A percentile compares a stretch with the other conserved stretches of the same genome.
Conservation (phyloP, 2,329 filamentous ascomycete species). For the Apiospora sp. region DNA sequence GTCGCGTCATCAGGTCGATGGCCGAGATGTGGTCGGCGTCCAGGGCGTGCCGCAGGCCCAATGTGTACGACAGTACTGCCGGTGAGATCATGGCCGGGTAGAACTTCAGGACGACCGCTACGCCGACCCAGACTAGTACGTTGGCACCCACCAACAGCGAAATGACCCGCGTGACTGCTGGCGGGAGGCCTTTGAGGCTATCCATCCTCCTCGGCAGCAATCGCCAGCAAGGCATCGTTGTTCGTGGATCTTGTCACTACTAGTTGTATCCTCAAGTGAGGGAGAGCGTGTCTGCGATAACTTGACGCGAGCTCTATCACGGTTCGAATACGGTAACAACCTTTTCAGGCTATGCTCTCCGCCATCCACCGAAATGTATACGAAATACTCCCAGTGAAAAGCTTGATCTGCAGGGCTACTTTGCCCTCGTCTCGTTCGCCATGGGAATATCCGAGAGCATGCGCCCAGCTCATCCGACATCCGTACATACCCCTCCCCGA, state of each 20-base stretch:
- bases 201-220: conserved; percentile 12
- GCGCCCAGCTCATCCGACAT: not conserved
- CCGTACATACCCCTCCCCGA: not conserved
- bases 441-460: not conserved
- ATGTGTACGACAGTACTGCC: conserved; percentile 84
- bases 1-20: conserved; percentile 93
- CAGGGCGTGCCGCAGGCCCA: conserved; percentile 92
- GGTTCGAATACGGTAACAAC: not conserved
- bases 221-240: not conserved
- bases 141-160: conserved; percentile 59
- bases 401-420: not conserved
- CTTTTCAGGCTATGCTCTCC: not conserved
- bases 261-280: not conserved
- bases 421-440: not conserved
- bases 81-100: conserved; percentile 75
- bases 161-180: conserved; percentile 56
- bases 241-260: too few species aligned
- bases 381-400: not conserved
- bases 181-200: conserved; percentile 40
- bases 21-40: conserved; percentile 91
- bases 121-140: conserved; percentile 60
- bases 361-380: not conserved
- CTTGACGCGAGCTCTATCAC: not conserved
- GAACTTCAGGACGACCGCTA: conserved; percentile 60
- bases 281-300: not conserved